These are phyloP conservation scores for Beauveria bassiana DNA, from an alignment of 2,329 filamentous ascomycete genomes.

Conservation along the genomic window DNA sequence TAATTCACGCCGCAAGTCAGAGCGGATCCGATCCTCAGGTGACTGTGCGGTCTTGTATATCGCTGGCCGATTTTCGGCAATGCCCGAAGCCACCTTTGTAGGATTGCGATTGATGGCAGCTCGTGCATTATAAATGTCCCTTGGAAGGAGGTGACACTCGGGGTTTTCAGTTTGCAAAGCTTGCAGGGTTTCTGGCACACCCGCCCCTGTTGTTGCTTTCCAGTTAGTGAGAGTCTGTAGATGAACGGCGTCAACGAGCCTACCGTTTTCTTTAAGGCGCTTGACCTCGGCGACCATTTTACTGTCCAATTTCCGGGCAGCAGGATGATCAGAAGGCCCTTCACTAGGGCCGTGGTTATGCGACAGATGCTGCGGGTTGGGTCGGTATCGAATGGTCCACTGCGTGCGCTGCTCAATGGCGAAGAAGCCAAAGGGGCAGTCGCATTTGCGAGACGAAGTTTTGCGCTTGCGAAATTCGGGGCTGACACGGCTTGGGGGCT, in stretches of 20 bases:
- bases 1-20: slow-evolving; percentile 53
- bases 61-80: slow-evolving; percentile 53
- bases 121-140: slow-evolving; percentile 61
- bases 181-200: slow-evolving; percentile 58
- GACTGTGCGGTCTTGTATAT: slow-evolving; percentile 60
- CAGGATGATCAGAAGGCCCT: slow-evolving; percentile 58
- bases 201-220: slow-evolving; percentile 43
- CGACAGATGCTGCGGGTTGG: slow-evolving; percentile 47
- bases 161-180: slow-evolving; percentile 58
- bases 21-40: slow-evolving; percentile 55
- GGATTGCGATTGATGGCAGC: slow-evolving; percentile 61
- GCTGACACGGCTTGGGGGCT: slow-evolving; percentile 53
- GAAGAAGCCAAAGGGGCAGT: slow-evolving; percentile 63
- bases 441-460: slow-evolving; percentile 61
- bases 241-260: slow-evolving; percentile 20
- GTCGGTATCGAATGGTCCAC: slow-evolving; percentile 59
- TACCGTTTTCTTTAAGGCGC: slow-evolving; percentile 58
- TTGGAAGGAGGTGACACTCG: slow-evolving; percentile 53
- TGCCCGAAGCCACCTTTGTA: slow-evolving; percentile 49
- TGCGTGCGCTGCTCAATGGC: slow-evolving; percentile 60
- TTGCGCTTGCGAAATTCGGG: slow-evolving; percentile 58
- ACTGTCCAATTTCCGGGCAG: slow-evolving; percentile 57
- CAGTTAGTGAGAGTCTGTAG: slow-evolving; percentile 22
- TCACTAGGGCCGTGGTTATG: slow-evolving; percentile 62
- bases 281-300: slow-evolving; percentile 63